phyloP scores from a whole-genome alignment of 2,329 filamentous ascomycete species.

The Fusarium bulbicola region DNA sequence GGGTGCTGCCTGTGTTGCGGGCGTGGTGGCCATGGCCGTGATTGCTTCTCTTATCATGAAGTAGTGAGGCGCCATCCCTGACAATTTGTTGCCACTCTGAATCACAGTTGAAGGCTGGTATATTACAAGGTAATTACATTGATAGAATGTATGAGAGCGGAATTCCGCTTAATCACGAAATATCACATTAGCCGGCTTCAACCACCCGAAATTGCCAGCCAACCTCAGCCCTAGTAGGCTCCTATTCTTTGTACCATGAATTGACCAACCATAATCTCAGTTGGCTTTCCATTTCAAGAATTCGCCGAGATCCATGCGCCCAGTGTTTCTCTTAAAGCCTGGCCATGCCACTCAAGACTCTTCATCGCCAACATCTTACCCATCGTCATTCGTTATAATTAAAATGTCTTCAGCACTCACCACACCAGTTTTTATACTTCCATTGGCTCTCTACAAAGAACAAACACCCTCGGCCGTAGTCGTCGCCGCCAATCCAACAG shows the following conservation, averaged over 20 bases:
- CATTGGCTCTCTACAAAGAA: neutral
- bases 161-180: neutral
- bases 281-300: neutral
- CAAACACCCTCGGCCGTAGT: neutral
- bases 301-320: neutral
- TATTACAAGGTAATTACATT: neutral
- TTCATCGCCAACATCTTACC: neutral
- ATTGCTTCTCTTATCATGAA: neutral
- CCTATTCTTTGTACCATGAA: no score
- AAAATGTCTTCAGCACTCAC: neutral
- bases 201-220: neutral
- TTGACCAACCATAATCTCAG: neutral
- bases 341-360: neutral
- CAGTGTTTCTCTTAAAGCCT: neutral
- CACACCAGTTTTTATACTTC: neutral
- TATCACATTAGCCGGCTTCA: neutral
- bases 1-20: neutral
- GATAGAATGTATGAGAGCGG: neutral
- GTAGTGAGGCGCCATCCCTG: rapidly evolving
- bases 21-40: neutral
- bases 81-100: rapidly evolving
- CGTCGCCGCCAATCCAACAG: neutral
- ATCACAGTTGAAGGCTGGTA: rapidly evolving
- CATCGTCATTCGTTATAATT: neutral
- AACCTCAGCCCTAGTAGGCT: neutral